A percentile compares a stretch with the other conserved stretches of the same genome.
phyloP scores from a whole-genome alignment of 2,329 filamentous ascomycete genomes.

The Diaporthe eres region DNA sequence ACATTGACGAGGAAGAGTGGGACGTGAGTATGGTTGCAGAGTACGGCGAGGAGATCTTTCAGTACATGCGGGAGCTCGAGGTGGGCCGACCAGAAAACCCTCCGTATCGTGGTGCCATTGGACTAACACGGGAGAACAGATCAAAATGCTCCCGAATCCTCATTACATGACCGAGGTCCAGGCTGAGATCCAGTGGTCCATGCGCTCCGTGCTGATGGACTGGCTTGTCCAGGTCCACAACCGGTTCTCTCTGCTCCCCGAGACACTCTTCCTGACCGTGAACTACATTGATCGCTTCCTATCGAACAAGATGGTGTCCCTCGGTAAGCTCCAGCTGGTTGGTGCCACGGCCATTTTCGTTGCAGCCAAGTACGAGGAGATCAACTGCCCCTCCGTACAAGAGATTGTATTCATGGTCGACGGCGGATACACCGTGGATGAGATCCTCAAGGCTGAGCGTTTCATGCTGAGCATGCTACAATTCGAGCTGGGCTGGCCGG shows the following conservation, averaged over 20 bases:
- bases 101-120: no score
- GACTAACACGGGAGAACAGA: slow-evolving; percentile 47
- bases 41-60: slow-evolving; percentile 95
- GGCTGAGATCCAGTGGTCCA: slow-evolving; percentile 98
- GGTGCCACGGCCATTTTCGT: slow-evolving; percentile 96
- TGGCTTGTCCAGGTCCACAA: slow-evolving; percentile 98
- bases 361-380: slow-evolving; percentile 98
- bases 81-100: slow-evolving; percentile 60
- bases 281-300: slow-evolving; percentile 99
- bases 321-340: slow-evolving; percentile 95
- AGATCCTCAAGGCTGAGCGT: slow-evolving; percentile 96
- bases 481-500: slow-evolving; percentile 98
- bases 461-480: slow-evolving; percentile 98
- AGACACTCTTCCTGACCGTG: slow-evolving; percentile 94
- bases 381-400: slow-evolving; percentile 94
- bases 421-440: slow-evolving; percentile 86
- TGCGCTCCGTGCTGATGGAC: slow-evolving; percentile 97
- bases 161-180: slow-evolving; percentile 95
- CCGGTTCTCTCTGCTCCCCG: slow-evolving; percentile 90
- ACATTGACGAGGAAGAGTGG: slow-evolving; percentile 89
- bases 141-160: slow-evolving; percentile 78
- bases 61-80: slow-evolving; percentile 92
- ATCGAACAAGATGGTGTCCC: slow-evolving; percentile 92
- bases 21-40: slow-evolving; percentile 98
- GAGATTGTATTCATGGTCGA: slow-evolving; percentile 99